A percentile compares a stretch with the other conserved stretches of the same genome.
Evolutionary conservation across 805 yeast species (phyloP).

Genomic region (Saccharomyces kudriavzevii): DNA sequence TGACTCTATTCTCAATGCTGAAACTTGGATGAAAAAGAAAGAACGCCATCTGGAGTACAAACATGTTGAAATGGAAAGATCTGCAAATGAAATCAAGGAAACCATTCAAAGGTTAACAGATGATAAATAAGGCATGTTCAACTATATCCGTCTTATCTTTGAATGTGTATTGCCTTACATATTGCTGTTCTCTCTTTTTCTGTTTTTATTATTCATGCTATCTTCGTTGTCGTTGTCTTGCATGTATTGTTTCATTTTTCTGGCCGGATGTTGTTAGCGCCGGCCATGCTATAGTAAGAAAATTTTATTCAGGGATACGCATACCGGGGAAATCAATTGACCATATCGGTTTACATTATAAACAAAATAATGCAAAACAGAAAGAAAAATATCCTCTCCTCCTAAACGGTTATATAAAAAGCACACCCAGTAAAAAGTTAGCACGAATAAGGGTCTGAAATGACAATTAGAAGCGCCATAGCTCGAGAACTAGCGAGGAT

Average conservation of each 20-base stretch:
- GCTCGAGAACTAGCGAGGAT: constrained; percentile 2
- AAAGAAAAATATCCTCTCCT: not conserved
- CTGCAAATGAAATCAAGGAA: constrained; percentile 23
- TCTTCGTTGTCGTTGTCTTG: not conserved
- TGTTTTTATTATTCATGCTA: not conserved
- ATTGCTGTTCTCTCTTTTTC: not conserved
- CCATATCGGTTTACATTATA: not conserved
- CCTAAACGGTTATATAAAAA: not conserved
- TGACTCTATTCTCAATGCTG: constrained; percentile 20
- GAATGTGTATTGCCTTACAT: not conserved
- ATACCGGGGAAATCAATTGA: not conserved
- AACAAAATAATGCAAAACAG: not conserved
- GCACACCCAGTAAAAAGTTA: constrained; percentile 1
- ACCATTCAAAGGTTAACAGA: constrained; percentile 20
- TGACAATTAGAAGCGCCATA: constrained; percentile 1
- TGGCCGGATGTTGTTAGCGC: not conserved
- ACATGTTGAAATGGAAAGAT: constrained; percentile 15
- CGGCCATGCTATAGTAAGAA: not conserved
- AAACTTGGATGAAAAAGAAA: constrained; percentile 24
- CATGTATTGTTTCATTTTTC: not conserved
- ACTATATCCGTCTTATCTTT: not conserved
- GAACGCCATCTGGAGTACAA: constrained; percentile 20
- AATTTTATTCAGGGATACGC: not conserved
- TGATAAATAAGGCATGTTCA: constrained; percentile 2
- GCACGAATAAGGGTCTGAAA: not conserved